Percentiles rank a stretch among this genome's conserved stretches.
Conservation (phyloP, 1,139 yeast species). For the Lodderomyces theae region DNA sequence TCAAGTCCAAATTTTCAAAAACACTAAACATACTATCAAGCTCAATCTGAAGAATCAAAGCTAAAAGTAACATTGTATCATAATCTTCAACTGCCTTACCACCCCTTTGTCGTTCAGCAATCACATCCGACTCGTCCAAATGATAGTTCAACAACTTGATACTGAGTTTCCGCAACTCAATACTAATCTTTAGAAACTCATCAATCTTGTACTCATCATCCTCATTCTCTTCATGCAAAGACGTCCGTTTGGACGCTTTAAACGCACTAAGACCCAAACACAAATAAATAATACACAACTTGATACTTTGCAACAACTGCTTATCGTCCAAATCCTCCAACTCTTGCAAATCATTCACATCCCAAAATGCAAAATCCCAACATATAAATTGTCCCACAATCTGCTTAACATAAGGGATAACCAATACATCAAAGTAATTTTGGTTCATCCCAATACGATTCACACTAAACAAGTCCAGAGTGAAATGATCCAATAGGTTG, state of each 20-base stretch:
- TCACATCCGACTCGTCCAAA: conserved; percentile 42
- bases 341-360: conserved; percentile 11
- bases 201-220: conserved; percentile 21
- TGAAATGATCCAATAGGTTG: conserved; percentile 19
- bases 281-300: conserved; percentile 25
- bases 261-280: conserved; percentile 31
- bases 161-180: conserved; percentile 38
- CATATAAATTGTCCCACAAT: conserved; percentile 33
- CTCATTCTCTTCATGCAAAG: conserved; percentile 6
- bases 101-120: conserved; percentile 16
- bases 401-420: conserved; percentile 31
- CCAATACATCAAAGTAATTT: conserved; percentile 30
- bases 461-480: conserved; percentile 22
- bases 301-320: conserved; percentile 18
- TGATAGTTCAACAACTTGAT: conserved; percentile 38
- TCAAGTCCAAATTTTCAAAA: conserved; percentile 42
- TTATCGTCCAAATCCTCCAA: conserved; percentile 10
- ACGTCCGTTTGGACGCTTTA: conserved; percentile 12
- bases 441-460: conserved; percentile 18
- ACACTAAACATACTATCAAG: conserved; percentile 39
- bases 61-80: conserved; percentile 26
- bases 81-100: conserved; percentile 14
- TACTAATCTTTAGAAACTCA: conserved; percentile 28
- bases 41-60: conserved; percentile 37
- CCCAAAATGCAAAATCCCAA: conserved; percentile 21